Percentiles rank a stretch among this genome's conserved stretches.
Evolutionary conservation across 495 filamentous ascomycete genomes (phyloP).

Genomic region (Halenospora varia): DNA sequence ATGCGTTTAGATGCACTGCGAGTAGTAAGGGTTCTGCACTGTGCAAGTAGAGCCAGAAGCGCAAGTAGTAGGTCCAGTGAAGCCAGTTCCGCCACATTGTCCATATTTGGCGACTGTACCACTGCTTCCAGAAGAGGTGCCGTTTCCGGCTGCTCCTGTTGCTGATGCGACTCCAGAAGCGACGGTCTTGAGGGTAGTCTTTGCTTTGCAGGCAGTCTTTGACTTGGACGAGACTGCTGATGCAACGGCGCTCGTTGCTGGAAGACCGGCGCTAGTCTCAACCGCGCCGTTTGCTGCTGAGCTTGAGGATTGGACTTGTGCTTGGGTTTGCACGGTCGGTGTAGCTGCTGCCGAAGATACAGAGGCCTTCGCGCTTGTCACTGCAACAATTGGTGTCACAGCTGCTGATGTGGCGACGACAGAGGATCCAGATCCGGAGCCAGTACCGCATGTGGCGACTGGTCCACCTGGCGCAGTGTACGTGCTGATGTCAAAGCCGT

Average conservation of each 20-base stretch:
- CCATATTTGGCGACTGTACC: conserved; percentile 1
- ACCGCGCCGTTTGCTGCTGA: background rate
- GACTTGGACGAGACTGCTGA: background rate
- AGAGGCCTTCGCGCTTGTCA: background rate
- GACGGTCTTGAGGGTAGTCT: background rate
- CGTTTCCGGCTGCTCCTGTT: too few relatives aligned
- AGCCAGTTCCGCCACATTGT: conserved; percentile 2
- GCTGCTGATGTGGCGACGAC: too few relatives aligned
- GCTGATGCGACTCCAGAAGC: background rate
- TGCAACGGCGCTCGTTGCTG: background rate
- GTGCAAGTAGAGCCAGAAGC: conserved; percentile 1
- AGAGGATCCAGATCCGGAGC: too few relatives aligned
- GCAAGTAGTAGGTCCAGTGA: background rate
- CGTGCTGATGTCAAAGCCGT: conserved; percentile 37
- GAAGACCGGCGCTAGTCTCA: too few relatives aligned
- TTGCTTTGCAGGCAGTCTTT: background rate
- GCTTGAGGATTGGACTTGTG: background rate
- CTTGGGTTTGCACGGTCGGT: background rate
- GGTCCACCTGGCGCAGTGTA: conserved; percentile 37
- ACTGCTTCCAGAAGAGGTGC: conserved; percentile 44
- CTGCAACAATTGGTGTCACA: background rate
- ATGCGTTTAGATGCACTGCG: conserved; percentile 2
- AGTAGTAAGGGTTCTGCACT: background rate
- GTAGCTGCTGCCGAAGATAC: background rate
- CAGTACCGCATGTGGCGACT: conserved; percentile 9